Evolutionary conservation across 192 early-diverging fungal species (phyloP), one percentile per base, ranked within the genome.

Genomic region (Funneliformis geosporum): DNA sequence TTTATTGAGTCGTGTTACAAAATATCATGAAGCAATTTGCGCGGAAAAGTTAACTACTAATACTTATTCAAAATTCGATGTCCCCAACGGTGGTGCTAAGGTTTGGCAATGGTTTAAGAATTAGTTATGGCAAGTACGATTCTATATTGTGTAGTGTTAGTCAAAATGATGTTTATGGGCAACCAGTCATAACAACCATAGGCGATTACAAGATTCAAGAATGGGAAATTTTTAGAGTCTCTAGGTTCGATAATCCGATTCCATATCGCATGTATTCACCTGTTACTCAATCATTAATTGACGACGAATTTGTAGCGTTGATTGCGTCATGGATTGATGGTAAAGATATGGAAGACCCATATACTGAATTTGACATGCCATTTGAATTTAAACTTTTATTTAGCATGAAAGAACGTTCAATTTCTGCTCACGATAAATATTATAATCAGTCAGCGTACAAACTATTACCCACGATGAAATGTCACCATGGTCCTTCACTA

Each of bases 401-500:
- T 25, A 14, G 69, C 7, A 71, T 71, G 69, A 40, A 46, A 1
- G 42, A 44, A 6, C 38, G 39, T 7, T 5, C 69, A 44, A 33
- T 6, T 5, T 25, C 39, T n/a, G n/a, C n/a, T 25, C 69, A 33
- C 43, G n/a, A 25, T 9, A 33, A 71, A 25, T 71, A 40, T 44
- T 71, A 71, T 44, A 71, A 71, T 46, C 69, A 71, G 0, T 71
- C 69, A 46, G 25, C 69, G 11, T 23, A 71, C n/a, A 44, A 40
- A 7, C 25, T 71, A 44, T 71, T 71, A 71, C 69, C 69, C 44
- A 71, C 69, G 43, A 71, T 71, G 69, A 71, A 71, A 25, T 71
- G 69, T 46, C 69, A 71, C 21, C 69, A 71, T 27, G 69, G 39
- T 11, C 42, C 40, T 71, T 71, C 69, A 46, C n/a, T 71, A 25